Conservation (phyloP, 225 moss, liverwort and hornwort species). For the Pseudisothecium myosuroides region DNA sequence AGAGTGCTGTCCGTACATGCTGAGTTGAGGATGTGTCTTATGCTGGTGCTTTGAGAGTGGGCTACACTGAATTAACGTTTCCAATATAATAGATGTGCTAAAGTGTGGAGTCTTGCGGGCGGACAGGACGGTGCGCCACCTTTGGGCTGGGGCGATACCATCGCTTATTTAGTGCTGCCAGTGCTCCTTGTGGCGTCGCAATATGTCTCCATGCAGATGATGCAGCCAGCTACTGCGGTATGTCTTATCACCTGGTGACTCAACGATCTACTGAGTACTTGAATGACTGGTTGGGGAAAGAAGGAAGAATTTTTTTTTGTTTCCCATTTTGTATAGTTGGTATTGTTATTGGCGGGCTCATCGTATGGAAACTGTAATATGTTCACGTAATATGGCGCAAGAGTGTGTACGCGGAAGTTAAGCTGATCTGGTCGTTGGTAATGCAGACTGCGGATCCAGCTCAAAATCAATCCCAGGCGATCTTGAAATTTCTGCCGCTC, state of each 20-base stretch:
- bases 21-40: neutral
- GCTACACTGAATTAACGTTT: neutral
- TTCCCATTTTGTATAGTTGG: neutral
- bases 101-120: neutral
- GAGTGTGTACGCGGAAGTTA: neutral
- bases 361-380: neutral
- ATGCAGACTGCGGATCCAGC: conserved; percentile 58
- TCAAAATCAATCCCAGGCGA: conserved; percentile 71
- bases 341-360: neutral
- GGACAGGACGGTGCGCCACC: conserved; percentile 73
- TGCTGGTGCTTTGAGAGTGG: neutral
- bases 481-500: conserved; percentile 88
- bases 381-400: neutral
- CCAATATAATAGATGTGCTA: neutral
- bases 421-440: neutral
- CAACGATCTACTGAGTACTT: neutral
- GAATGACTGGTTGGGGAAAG: neutral
- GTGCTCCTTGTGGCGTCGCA: conserved; percentile 77
- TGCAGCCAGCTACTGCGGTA: conserved; percentile 80
- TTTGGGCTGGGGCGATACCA: conserved; percentile 79
- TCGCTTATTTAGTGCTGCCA: conserved; percentile 72
- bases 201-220: conserved; percentile 91
- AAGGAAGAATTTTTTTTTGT: neutral
- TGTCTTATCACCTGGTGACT: neutral
- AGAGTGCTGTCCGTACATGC: neutral